Percentiles rank a stretch among this genome's conserved stretches.
Evolutionary conservation across 805 yeast genomes (phyloP).

Genomic region (Candida nanaspora): DNA sequence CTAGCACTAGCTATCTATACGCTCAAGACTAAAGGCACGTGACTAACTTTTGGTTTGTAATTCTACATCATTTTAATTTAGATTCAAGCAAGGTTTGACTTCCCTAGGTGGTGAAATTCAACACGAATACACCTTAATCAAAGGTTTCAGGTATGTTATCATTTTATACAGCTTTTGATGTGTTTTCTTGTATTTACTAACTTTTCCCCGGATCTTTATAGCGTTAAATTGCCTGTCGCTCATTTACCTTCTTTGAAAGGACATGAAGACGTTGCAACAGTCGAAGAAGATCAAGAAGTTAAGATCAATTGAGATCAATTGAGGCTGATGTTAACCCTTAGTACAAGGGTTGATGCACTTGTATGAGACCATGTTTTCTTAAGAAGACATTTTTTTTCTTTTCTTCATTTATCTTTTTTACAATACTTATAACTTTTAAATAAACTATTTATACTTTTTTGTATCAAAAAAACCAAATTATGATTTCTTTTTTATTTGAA

Average conservation of each 20-base stretch:
- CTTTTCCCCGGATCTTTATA: slow-evolving; percentile 1
- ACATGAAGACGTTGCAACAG: slow-evolving; percentile 45
- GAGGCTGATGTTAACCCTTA: too few species aligned
- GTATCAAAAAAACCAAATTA: too few species aligned
- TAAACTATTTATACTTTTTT: too few species aligned
- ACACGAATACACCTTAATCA: slow-evolving; percentile 56
- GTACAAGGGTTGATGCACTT: too few species aligned
- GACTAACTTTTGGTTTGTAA: not conserved
- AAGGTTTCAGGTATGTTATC: slow-evolving; percentile 53
- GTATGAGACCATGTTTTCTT: not conserved
- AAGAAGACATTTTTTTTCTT: too few species aligned
- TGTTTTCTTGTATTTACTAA: not conserved
- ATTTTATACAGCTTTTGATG: too few species aligned
- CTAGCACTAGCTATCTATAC: not conserved
- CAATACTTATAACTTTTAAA: too few species aligned
- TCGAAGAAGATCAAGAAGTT: slow-evolving; percentile 68
- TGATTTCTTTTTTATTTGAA: too few species aligned
- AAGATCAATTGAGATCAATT: slow-evolving; percentile 23
- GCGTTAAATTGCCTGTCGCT: slow-evolving; percentile 46
- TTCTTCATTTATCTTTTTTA: not conserved
- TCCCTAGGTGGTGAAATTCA: slow-evolving; percentile 55
- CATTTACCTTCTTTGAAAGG: slow-evolving; percentile 40
- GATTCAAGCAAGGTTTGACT: slow-evolving; percentile 40
- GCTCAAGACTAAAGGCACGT: too few species aligned
- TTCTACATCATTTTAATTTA: not conserved